Conservation (phyloP, 257 asterid genomes). For the Nyctanthes arbortristis region DNA sequence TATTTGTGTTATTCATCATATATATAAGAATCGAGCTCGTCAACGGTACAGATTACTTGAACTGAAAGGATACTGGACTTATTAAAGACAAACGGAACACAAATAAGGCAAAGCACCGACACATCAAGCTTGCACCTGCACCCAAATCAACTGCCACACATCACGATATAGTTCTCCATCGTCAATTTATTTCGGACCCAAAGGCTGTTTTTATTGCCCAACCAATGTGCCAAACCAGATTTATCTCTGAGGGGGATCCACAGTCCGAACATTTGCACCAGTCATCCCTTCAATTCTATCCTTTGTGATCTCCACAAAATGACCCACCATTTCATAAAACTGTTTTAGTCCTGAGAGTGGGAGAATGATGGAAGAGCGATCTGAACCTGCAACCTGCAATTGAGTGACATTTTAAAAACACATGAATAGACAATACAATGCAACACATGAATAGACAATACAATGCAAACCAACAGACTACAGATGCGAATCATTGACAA, state of each 20-base stretch:
- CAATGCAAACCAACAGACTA: neutral
- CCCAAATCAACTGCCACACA: slow-evolving; percentile 32
- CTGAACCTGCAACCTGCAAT: slow-evolving; percentile 91
- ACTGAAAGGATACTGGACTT: slow-evolving; percentile 33
- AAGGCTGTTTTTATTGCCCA: slow-evolving; percentile 22
- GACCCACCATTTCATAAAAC: slow-evolving; percentile 93
- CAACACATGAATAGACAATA: neutral
- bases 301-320: slow-evolving; percentile 87
- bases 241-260: slow-evolving; percentile 88
- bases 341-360: slow-evolving; percentile 92
- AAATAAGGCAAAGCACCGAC: slow-evolving; percentile 32
- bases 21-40: neutral
- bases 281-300: slow-evolving; percentile 83
- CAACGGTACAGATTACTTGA: neutral
- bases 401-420: slow-evolving; percentile 10
- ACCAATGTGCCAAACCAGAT: slow-evolving; percentile 23
- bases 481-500: neutral
- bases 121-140: slow-evolving; percentile 39
- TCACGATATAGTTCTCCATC: slow-evolving; percentile 24
- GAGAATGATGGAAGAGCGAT: slow-evolving; percentile 93
- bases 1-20: neutral
- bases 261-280: slow-evolving; percentile 83
- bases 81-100: slow-evolving; percentile 30
- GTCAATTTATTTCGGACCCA: slow-evolving; percentile 17
- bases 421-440: neutral